A percentile compares a stretch with the other conserved stretches of the same genome.
These are phyloP conservation scores for Penicillium sp. DNA, from an alignment of 2,329 filamentous ascomycete genomes.

Conservation along the genomic window DNA sequence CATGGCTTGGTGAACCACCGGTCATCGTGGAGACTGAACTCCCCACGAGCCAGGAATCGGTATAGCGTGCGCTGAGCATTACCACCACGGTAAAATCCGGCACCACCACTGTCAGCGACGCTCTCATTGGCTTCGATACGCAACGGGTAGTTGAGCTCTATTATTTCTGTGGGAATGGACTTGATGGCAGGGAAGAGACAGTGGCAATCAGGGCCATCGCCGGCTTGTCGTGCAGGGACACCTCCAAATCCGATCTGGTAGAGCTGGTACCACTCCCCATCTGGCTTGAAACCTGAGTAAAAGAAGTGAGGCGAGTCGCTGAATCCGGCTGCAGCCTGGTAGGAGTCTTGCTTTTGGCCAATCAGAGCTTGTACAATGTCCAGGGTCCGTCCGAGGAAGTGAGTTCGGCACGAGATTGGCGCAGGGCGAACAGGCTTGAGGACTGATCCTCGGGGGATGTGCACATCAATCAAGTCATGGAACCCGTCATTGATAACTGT, in stretches of 20 bases:
- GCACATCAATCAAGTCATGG: conserved; percentile 50
- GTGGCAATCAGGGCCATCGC: conserved; percentile 51
- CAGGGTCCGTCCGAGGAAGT: conserved; percentile 48
- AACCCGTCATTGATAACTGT: conserved; percentile 52
- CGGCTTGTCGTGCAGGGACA: conserved; percentile 47
- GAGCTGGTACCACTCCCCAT: conserved; percentile 50
- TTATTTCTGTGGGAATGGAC: conserved; percentile 48
- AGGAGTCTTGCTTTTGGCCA: conserved; percentile 47
- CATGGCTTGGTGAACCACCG: conserved; percentile 52
- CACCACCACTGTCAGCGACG: conserved; percentile 48
- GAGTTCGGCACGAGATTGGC: conserved; percentile 48
- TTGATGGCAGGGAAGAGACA: conserved; percentile 53
- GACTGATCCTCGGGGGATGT: conserved; percentile 47
- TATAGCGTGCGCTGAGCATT: conserved; percentile 51
- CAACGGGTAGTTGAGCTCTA: conserved; percentile 50
- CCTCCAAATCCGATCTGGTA: conserved; percentile 53
- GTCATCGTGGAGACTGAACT: conserved; percentile 51
- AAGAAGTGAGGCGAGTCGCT: conserved; percentile 52
- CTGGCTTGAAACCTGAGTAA: conserved; percentile 50
- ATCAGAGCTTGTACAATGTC: conserved; percentile 52
- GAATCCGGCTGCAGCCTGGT: conserved; percentile 51
- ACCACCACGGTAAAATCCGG: conserved; percentile 49
- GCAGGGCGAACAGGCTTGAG: conserved; percentile 49
- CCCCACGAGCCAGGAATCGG: conserved; percentile 47
- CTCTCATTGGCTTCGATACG: conserved; percentile 51